Conservation (phyloP, 2,329 filamentous ascomycete genomes). For the Apiospora marii region DNA sequence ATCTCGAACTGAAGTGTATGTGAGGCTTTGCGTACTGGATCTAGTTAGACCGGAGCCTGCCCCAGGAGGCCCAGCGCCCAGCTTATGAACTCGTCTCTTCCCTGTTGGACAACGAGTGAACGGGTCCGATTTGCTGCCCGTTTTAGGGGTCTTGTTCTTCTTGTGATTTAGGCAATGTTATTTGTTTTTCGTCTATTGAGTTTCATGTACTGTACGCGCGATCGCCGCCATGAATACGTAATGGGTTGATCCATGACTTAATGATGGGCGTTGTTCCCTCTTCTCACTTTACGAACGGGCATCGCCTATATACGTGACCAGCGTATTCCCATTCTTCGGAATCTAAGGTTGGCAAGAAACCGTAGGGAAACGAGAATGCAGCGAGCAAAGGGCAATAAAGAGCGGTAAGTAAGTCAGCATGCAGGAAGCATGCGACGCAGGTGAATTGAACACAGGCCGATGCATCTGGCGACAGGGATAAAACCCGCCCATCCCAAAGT, state of each 20-base stretch:
- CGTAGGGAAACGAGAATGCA: too few species aligned
- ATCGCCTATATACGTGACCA: background rate
- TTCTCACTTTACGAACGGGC: background rate
- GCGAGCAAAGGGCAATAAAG: background rate
- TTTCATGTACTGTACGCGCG: slow-evolving; percentile 12
- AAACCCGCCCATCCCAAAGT: slow-evolving; percentile 9
- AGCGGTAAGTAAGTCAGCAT: slow-evolving; percentile 21
- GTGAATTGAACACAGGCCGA: background rate
- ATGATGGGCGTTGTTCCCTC: background rate
- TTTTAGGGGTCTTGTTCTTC: slow-evolving; percentile 19
- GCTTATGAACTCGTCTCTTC: slow-evolving; percentile 3
- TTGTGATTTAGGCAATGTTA: background rate
- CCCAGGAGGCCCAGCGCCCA: background rate
- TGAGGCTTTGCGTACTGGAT: too few species aligned
- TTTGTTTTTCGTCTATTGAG: background rate
- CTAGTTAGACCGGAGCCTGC: too few species aligned
- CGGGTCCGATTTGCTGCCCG: slow-evolving; percentile 9
- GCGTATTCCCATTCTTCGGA: background rate
- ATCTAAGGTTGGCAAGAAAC: background rate
- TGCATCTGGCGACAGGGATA: slow-evolving; percentile 12
- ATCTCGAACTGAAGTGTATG: too few species aligned
- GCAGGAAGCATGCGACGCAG: slow-evolving; percentile 13
- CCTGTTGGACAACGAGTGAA: slow-evolving; percentile 13
- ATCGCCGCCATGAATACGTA: background rate
- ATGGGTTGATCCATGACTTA: slow-evolving; percentile 1